These are phyloP conservation scores for Fusarium sambucinum DNA, from an alignment of 2,329 filamentous ascomycete species.

Conservation along the genomic window DNA sequence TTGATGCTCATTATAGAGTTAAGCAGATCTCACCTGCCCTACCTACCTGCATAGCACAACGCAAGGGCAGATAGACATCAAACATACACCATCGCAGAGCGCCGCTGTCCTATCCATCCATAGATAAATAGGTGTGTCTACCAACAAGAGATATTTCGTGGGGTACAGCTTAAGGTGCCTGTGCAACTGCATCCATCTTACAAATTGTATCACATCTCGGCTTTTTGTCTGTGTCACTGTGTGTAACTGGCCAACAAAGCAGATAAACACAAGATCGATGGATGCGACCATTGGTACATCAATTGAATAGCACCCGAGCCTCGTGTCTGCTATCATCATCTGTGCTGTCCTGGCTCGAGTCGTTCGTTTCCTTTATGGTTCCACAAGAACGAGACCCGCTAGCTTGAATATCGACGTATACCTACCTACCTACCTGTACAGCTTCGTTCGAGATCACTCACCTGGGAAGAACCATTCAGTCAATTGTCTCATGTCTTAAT, in stretches of 20 bases:
- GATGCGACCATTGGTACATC: constrained; percentile 9
- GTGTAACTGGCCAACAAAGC: constrained; percentile 20
- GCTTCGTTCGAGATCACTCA: neutral
- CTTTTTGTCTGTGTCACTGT: constrained; percentile 19
- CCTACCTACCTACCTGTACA: neutral
- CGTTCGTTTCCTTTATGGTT: constrained; percentile 26
- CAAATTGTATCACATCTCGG: constrained; percentile 23
- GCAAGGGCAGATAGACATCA: neutral
- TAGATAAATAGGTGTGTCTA: neutral
- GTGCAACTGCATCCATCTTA: constrained; percentile 14
- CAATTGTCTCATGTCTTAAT: neutral
- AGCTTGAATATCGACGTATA: constrained; percentile 1
- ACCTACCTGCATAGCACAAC: neutral
- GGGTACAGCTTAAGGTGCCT: neutral
- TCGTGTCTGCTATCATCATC: constrained; percentile 2
- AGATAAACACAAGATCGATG: constrained; percentile 39
- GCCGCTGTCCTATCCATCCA: constrained; percentile 7
- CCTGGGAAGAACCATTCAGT: neutral
- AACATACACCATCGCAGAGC: neutral
- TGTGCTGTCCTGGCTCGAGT: constrained; percentile 19
- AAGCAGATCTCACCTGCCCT: neutral
- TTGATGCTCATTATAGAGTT: neutral
- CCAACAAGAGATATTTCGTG: neutral
- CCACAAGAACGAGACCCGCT: constrained; percentile 21
- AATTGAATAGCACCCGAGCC: constrained; percentile 1